Evolutionary conservation across 495 filamentous ascomycete genomes (phyloP).

Genomic region (Penicillium canariense): DNA sequence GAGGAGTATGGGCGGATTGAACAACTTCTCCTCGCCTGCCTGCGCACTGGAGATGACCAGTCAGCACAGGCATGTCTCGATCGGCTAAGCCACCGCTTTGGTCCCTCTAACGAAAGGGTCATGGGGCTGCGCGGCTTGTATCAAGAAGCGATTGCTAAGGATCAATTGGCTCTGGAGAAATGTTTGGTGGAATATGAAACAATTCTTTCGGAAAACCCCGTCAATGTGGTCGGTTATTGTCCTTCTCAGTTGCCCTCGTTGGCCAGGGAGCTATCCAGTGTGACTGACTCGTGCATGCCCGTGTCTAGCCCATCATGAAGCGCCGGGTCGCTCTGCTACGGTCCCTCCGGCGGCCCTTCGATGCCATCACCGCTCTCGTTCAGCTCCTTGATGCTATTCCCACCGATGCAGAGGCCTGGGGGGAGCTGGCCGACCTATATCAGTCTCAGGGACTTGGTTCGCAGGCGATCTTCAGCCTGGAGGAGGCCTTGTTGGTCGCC

Average conservation of each 20-base stretch:
- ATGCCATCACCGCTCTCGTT: slow-evolving; percentile 72
- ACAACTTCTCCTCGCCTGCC: slow-evolving; percentile 76
- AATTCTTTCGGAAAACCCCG: slow-evolving; percentile 67
- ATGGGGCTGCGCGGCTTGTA: slow-evolving; percentile 79
- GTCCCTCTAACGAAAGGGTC: slow-evolving; percentile 74
- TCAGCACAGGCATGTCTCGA: slow-evolving; percentile 73
- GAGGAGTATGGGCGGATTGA: slow-evolving; percentile 82
- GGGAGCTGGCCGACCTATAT: slow-evolving; percentile 86
- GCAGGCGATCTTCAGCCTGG: slow-evolving; percentile 84
- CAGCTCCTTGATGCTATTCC: slow-evolving; percentile 77
- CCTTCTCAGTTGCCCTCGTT: background rate
- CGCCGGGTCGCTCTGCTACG: slow-evolving; percentile 77
- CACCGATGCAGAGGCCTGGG: slow-evolving; percentile 92
- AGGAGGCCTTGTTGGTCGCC: slow-evolving; percentile 84
- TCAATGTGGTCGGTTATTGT: slow-evolving; percentile 66
- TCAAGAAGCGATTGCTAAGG: slow-evolving; percentile 76
- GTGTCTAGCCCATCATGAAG: slow-evolving; percentile 73
- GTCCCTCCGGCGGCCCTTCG: slow-evolving; percentile 62
- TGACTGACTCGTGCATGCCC: background rate
- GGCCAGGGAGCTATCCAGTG: background rate
- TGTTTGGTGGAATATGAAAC: slow-evolving; percentile 75
- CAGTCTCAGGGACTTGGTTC: slow-evolving; percentile 67
- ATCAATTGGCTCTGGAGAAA: slow-evolving; percentile 58
- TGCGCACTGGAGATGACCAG: slow-evolving; percentile 80
- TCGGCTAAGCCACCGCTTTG: slow-evolving; percentile 74